Conservation (phyloP, 768 basidiomycete species). For the Strobilomyces confusus region DNA sequence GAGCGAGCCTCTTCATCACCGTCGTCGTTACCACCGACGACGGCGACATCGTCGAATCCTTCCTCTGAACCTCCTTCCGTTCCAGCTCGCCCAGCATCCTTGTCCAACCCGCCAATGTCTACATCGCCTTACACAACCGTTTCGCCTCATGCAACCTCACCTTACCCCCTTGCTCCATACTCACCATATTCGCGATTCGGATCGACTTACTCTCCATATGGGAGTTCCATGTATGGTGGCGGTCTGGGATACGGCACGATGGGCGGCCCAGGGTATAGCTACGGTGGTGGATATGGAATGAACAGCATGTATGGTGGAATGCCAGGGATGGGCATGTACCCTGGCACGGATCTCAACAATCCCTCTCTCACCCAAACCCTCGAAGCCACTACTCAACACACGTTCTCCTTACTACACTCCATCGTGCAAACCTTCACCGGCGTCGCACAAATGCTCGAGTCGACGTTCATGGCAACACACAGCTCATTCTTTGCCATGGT, state of each 20-base stretch:
- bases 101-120: conserved; percentile 38
- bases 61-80: conserved; percentile 41
- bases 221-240: conserved; percentile 32
- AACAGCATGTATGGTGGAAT: conserved; percentile 44
- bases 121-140: conserved; percentile 33
- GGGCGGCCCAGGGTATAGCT: conserved; percentile 41
- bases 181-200: conserved; percentile 38
- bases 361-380: conserved; percentile 82
- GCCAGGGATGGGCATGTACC: conserved; percentile 35
- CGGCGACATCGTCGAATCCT: conserved; percentile 21
- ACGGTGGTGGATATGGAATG: conserved; percentile 45
- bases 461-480: conserved; percentile 96
- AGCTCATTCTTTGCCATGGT: conserved; percentile 96
- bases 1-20: conserved; percentile 38
- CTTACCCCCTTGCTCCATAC: conserved; percentile 42
- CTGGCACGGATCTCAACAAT: conserved; percentile 45
- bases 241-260: conserved; percentile 39
- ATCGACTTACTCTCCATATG: conserved; percentile 35
- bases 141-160: too few relatives aligned
- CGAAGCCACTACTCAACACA: conserved; percentile 85
- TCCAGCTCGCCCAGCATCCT: conserved; percentile 59
- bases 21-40: conserved; percentile 19
- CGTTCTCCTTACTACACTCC: conserved; percentile 89
- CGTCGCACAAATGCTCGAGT: conserved; percentile 95
- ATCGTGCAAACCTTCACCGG: conserved; percentile 95